Conservation (phyloP, 805 yeast species). For the Wickerhamiella kurtzmanii region DNA sequence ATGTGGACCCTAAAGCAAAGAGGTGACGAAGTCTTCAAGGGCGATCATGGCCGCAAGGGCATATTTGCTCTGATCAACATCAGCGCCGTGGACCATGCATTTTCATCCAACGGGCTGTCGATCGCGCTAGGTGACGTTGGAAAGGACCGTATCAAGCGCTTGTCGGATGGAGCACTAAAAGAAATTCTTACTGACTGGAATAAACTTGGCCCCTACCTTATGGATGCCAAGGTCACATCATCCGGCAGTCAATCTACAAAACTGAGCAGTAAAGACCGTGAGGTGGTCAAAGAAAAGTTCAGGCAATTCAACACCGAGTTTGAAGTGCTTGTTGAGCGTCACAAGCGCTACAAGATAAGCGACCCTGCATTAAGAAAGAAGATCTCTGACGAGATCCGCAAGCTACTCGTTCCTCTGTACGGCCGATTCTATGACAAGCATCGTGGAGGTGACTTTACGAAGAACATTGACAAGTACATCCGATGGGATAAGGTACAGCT, state of each 20-base stretch:
- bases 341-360: constrained; percentile 49
- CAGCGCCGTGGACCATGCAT: constrained; percentile 15
- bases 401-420: constrained; percentile 67
- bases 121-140: constrained; percentile 13
- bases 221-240: constrained; percentile 65
- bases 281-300: constrained; percentile 71
- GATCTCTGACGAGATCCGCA: constrained; percentile 51
- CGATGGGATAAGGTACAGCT: constrained; percentile 37
- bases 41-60: constrained; percentile 21
- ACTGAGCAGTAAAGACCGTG: constrained; percentile 54
- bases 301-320: constrained; percentile 68
- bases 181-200: constrained; percentile 65
- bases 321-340: constrained; percentile 58
- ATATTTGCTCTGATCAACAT: constrained; percentile 31
- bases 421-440: constrained; percentile 73
- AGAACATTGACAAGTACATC: constrained; percentile 56
- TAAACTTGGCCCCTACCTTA: constrained; percentile 54
- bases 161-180: constrained; percentile 37
- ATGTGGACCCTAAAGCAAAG: constrained; percentile 43
- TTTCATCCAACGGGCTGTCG: constrained; percentile 33
- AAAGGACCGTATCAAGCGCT: constrained; percentile 38
- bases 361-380: constrained; percentile 52
- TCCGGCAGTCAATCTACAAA: constrained; percentile 25
- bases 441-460: constrained; percentile 53
- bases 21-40: constrained; percentile 34